Conservation (phyloP, 2,329 filamentous ascomycete species). For the Dothideomycetes sp. region DNA sequence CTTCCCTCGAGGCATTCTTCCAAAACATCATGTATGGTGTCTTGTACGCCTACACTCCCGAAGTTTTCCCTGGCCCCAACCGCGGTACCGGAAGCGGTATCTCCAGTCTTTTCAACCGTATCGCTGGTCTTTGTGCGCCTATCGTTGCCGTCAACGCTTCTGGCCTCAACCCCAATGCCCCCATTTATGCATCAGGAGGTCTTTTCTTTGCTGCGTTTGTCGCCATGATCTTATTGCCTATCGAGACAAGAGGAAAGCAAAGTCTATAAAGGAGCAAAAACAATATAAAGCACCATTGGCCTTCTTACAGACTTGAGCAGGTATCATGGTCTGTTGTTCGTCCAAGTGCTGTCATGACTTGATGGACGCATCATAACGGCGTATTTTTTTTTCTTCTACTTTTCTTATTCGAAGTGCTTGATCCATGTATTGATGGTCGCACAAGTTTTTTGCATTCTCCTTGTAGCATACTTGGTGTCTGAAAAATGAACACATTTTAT, state of each 20-base stretch:
- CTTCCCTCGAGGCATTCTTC: conserved; percentile 59
- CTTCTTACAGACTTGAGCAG: too few relatives aligned
- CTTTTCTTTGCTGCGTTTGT: conserved; percentile 36
- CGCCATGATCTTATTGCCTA: conserved; percentile 34
- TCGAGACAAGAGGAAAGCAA: conserved; percentile 36
- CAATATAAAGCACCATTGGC: too few relatives aligned
- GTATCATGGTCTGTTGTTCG: too few relatives aligned
- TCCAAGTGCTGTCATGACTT: too few relatives aligned
- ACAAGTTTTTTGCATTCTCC: too few relatives aligned
- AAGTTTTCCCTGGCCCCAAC: conserved; percentile 65
- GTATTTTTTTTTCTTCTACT: too few relatives aligned
- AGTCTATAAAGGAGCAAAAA: conserved; percentile 29
- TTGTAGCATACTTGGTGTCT: too few relatives aligned
- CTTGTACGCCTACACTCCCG: conserved; percentile 67
- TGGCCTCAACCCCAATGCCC: conserved; percentile 29
- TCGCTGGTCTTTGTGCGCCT: conserved; percentile 59
- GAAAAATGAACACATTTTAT: too few relatives aligned
- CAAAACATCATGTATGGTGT: conserved; percentile 70
- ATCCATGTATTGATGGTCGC: too few relatives aligned
- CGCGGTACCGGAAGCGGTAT: conserved; percentile 65
- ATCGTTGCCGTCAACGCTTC: conserved; percentile 49
- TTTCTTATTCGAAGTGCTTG: too few relatives aligned
- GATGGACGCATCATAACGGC: too few relatives aligned
- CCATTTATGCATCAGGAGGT: conserved; percentile 35
- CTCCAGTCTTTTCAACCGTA: conserved; percentile 59